Base-by-base conservation (phyloP, 192 early-diverging fungal genomes). In the Coemansia sp. region DNA sequence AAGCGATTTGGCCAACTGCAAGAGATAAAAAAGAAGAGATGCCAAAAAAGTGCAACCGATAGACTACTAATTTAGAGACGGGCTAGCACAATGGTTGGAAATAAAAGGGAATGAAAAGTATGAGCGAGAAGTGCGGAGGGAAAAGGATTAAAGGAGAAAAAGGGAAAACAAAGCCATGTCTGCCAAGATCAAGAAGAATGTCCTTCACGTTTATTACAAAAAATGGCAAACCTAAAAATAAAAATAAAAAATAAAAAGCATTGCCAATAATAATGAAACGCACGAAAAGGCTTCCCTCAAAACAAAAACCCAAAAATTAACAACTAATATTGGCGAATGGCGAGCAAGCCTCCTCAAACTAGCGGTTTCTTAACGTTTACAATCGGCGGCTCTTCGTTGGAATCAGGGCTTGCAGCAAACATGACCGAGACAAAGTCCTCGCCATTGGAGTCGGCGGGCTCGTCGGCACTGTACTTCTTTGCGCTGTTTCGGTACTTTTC, bases 401-500 rank as follows among this genome's bases (percentile, higher is more conserved):
- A 61, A 41, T 37, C 57, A 12, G 57, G 37, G 13, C n/a, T 41
- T 16, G 26, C 57, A 59, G 57, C 57, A 18, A 59, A n/a, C 36
- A 13, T n/a, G 16, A 59, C 7, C 36, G 57, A 59, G 16, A 59
- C 57, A 52, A 61, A 40, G 26, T 51, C 42, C 5, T 65, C 63
- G 41, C 65, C 70, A n/a, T 62, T 59, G n/a, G 47, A 18, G 18
- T 18, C 47, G 37, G 61, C 59, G 10, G 49, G 61, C 21, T 41
- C 52, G 6, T 62, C 51, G 32, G 16, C 59, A 62, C 72, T 56
- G 47, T 74, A 80, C 36, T 71, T 63, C 65, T 73, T 80, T 19
- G 77, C 77, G 22, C 62, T 71, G 51, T 46, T 54, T 19, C 65
- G 41, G 40, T 80, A 75, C 49, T 59, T 68, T 39, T 75, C 70